These are phyloP conservation scores for Fusarium keratoplasticum DNA, from an alignment of 2,329 filamentous ascomycete species.

Conservation along the genomic window DNA sequence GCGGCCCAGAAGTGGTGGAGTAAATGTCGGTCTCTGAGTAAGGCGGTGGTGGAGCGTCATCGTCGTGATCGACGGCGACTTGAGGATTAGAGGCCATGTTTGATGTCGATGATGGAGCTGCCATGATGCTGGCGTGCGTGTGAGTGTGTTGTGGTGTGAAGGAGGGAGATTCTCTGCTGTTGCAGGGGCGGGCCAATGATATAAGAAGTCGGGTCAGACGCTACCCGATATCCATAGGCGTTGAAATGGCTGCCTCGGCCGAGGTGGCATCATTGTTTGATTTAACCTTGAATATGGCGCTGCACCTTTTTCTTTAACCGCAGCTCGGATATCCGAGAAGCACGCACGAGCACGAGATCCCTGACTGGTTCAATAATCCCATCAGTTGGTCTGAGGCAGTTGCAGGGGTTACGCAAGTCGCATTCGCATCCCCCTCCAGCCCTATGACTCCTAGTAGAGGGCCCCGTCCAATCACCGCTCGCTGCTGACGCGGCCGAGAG, in stretches of 20 bases:
- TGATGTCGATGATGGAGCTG: constrained; percentile 21
- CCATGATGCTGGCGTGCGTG: constrained; percentile 22
- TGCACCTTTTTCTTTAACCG: background rate
- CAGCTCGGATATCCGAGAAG: background rate
- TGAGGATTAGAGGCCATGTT: constrained; percentile 20
- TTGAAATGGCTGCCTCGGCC: background rate
- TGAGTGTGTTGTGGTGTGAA: background rate
- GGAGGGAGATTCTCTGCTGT: background rate
- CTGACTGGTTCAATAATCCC: background rate
- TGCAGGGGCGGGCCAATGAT: background rate
- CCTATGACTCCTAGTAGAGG: constrained; percentile 36
- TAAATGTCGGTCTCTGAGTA: constrained; percentile 69
- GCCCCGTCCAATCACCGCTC: constrained; percentile 24
- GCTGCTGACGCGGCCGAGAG: constrained; percentile 40
- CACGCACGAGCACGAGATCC: background rate
- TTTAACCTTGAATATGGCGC: constrained; percentile 10
- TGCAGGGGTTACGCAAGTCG: constrained; percentile 35
- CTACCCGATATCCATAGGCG: background rate
- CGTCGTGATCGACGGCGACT: constrained; percentile 43
- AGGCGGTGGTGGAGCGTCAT: constrained; percentile 64
- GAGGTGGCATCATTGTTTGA: constrained; percentile 16
- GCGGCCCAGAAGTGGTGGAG: constrained; percentile 53
- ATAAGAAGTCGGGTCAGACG: background rate
- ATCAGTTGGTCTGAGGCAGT: background rate
- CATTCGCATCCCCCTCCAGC: constrained; percentile 30